Evolutionary conservation across 148 eudicot species (phyloP).

Genomic region (Simmondsia chinensis): DNA sequence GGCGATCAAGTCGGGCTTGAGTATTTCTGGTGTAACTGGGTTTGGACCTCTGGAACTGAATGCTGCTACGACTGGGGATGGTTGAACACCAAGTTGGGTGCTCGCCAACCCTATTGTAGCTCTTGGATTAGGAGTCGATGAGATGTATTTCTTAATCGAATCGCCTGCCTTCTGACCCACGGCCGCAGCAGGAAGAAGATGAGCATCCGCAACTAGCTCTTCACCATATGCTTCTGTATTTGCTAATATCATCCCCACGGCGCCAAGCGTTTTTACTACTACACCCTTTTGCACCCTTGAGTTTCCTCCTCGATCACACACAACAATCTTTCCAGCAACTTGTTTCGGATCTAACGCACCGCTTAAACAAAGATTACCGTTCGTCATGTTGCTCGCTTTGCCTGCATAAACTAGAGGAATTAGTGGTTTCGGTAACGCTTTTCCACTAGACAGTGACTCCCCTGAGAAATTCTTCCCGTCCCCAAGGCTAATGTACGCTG

Average conservation of each 20-base stretch:
- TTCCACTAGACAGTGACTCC: slow-evolving; percentile 65
- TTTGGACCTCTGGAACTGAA: slow-evolving; percentile 88
- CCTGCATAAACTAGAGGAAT: slow-evolving; percentile 53
- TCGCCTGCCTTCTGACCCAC: slow-evolving; percentile 46
- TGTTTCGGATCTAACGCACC: slow-evolving; percentile 34
- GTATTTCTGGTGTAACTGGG: slow-evolving; percentile 56
- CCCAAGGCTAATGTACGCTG: slow-evolving; percentile 48
- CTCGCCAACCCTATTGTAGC: slow-evolving; percentile 46
- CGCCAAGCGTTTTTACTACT: slow-evolving; percentile 60
- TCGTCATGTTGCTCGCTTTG: slow-evolving; percentile 37
- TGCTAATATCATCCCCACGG: slow-evolving; percentile 65
- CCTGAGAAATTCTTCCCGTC: slow-evolving; percentile 57
- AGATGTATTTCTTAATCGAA: slow-evolving; percentile 43
- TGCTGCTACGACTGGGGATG: slow-evolving; percentile 77
- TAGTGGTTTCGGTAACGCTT: slow-evolving; percentile 27
- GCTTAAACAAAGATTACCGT: slow-evolving; percentile 47
- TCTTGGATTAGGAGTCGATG: slow-evolving; percentile 29
- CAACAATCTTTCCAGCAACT: slow-evolving; percentile 70
- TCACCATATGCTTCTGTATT: slow-evolving; percentile 61
- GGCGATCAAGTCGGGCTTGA: slow-evolving; percentile 78
- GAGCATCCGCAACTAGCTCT: slow-evolving; percentile 74
- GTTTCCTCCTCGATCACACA: slow-evolving; percentile 65
- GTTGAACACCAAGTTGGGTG: slow-evolving; percentile 57
- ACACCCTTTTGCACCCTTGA: slow-evolving; percentile 60
- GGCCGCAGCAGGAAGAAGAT: slow-evolving; percentile 54